Base-by-base conservation (phyloP, 2,329 filamentous ascomycete genomes). In the Aspergillus sp. region DNA sequence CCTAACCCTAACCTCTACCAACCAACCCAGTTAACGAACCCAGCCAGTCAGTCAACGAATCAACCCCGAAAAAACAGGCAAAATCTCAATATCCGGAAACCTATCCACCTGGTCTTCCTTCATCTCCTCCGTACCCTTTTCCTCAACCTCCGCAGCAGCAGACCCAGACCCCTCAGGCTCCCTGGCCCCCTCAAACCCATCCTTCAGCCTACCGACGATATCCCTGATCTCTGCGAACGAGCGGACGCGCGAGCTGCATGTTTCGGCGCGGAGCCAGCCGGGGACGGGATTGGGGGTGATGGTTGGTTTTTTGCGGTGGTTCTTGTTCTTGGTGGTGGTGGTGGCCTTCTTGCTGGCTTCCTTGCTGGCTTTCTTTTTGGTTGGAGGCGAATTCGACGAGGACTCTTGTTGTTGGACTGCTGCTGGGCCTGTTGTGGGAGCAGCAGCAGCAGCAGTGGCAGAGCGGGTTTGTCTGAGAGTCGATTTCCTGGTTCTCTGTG, bases 51-150 rank as follows among this genome's bases (percentile, higher is more conserved):
- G 12, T 22, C 39, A 26, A 14, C 40, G 7, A 16, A 45, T 40
- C 39, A 40, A 43, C 13, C 26, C 31, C 32, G 39, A 26, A 35
- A 61, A 58, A 4, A 41, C 48, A 1, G 60, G 60, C 26, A 63
- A 37, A 25, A 63, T 60, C 39, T 62, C 60, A 25, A 63, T 53
- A 42, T 63, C 60, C 0, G 60, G 60, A 31, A 63, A 63, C 13
- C 41, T 40, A 2, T 26, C 11, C 15, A 39, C 22, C 24, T 41
- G 15, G 15, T 41, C 22, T 3, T 32, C 32, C 7, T 28, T 25
- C n/a, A 48, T 30, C 6, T 26, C 16, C 2, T 15, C 1, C 29
- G n/a, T n/a, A n/a, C n/a, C n/a, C n/a, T n/a, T n/a, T n/a, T n/a
- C n/a, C n/a, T n/a, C n/a, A n/a, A n/a, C n/a, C n/a, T n/a, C n/a